A percentile compares a stretch with the other conserved stretches of the same genome.
phyloP scores from a whole-genome alignment of 306 rosid genomes.

The Argentina anserina region DNA sequence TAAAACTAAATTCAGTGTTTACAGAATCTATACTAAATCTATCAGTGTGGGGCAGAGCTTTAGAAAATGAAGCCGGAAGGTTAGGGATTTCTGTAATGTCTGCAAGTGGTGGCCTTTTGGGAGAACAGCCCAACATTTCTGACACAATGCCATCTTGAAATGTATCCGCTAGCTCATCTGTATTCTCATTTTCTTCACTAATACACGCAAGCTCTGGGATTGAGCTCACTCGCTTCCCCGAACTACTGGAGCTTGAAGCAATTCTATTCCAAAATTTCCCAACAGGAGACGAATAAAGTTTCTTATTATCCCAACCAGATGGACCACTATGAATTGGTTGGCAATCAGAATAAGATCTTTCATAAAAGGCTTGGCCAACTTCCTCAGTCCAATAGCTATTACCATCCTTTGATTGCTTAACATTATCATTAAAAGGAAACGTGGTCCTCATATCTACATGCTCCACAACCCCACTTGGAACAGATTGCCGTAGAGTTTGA shows the following conservation, averaged over 20 bases:
- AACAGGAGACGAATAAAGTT: conserved; percentile 50
- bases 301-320: conserved; percentile 35
- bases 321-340: conserved; percentile 31
- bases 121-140: conserved; percentile 23
- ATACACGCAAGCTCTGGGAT: conserved; percentile 85
- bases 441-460: conserved; percentile 38
- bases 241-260: conserved; percentile 51
- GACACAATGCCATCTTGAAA: conserved; percentile 35
- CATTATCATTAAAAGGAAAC: conserved; percentile 31
- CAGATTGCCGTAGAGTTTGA: conserved; percentile 37
- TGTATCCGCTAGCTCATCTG: conserved; percentile 54
- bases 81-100: conserved; percentile 45
- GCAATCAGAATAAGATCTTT: conserved; percentile 55
- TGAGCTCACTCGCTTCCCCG: conserved; percentile 59
- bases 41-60: conserved; percentile 38
- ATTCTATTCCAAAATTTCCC: conserved; percentile 71
- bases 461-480: conserved; percentile 74
- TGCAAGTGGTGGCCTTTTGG: conserved; percentile 52
- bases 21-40: conserved; percentile 50
- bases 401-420: conserved; percentile 17
- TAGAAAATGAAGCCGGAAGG: conserved; percentile 40
- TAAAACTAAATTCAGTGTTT: conserved; percentile 40
- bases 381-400: conserved; percentile 21
- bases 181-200: conserved; percentile 75
- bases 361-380: conserved; percentile 22